Percentiles rank a stretch among this genome's conserved stretches.
phyloP scores from a whole-genome alignment of 768 basidiomycete species.

The Melanogaster broomeanus region DNA sequence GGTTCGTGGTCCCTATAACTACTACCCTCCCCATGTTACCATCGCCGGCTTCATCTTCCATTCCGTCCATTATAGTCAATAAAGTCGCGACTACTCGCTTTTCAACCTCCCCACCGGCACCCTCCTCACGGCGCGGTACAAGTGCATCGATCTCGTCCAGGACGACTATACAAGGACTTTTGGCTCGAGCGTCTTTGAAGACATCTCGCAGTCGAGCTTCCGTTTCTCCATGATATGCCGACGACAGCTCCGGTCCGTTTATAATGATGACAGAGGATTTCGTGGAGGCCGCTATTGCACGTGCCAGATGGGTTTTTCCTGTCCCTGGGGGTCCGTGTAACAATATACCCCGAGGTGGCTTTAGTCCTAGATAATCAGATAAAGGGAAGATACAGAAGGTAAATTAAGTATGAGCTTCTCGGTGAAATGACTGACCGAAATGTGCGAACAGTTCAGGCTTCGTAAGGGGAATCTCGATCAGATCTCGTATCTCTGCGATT shows the following conservation, averaged over 20 bases:
- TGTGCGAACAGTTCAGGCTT: slow-evolving; percentile 79
- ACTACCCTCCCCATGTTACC: slow-evolving; percentile 64
- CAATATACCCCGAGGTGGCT: slow-evolving; percentile 93
- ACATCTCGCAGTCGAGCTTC: slow-evolving; percentile 89
- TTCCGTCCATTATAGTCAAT: slow-evolving; percentile 93
- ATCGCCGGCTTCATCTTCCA: slow-evolving; percentile 50
- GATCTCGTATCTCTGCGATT: slow-evolving; percentile 80
- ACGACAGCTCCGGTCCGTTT: slow-evolving; percentile 93
- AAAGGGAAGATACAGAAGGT: background rate
- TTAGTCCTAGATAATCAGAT: slow-evolving; percentile 60
- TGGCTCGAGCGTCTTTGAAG: slow-evolving; percentile 78
- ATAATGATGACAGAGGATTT: slow-evolving; percentile 88
- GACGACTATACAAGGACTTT: slow-evolving; percentile 91
- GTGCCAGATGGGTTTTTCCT: slow-evolving; percentile 95
- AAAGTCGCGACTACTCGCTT: slow-evolving; percentile 94
- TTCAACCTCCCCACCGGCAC: slow-evolving; percentile 92
- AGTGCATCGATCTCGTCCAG: slow-evolving; percentile 96
- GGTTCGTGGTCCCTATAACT: slow-evolving; percentile 94
- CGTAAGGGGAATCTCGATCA: slow-evolving; percentile 83
- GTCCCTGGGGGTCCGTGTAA: slow-evolving; percentile 97
- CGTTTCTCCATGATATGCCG: slow-evolving; percentile 96
- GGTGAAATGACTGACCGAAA: slow-evolving; percentile 52
- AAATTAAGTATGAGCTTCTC: slow-evolving; percentile 17
- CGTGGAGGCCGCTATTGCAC: slow-evolving; percentile 89
- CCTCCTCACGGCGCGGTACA: slow-evolving; percentile 87